Evolutionary conservation across 2,329 filamentous ascomycete species (phyloP).

Genomic region (Peltaster fructicola): DNA sequence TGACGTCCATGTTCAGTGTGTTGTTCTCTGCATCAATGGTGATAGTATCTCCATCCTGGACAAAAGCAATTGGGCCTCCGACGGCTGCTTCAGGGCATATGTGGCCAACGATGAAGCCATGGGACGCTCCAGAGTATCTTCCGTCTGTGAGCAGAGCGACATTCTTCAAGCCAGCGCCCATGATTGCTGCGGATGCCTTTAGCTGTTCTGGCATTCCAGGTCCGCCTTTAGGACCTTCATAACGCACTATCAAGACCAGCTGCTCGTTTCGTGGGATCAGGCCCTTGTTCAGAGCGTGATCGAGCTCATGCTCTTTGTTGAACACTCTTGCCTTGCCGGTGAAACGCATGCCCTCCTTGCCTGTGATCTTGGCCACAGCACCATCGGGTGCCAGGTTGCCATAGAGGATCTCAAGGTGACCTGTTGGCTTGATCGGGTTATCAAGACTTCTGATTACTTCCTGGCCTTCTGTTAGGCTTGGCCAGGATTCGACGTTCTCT

Average conservation of each 20-base stretch:
- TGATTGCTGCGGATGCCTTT: conserved; percentile 72
- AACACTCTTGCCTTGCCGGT: conserved; percentile 68
- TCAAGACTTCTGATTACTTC: conserved; percentile 63
- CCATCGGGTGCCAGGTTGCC: conserved; percentile 81
- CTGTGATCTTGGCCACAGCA: conserved; percentile 89
- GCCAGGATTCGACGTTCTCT: conserved; percentile 63
- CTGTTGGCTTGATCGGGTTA: conserved; percentile 71
- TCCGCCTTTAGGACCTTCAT: conserved; percentile 84
- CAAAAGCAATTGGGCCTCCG: conserved; percentile 74
- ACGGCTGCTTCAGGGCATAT: conserved; percentile 80
- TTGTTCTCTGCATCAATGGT: conserved; percentile 76
- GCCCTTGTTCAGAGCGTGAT: conserved; percentile 54
- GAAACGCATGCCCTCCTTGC: conserved; percentile 77
- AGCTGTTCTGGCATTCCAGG: conserved; percentile 95
- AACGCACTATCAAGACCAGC: conserved; percentile 75
- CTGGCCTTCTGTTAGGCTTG: conserved; percentile 60
- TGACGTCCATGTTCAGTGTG: conserved; percentile 51
- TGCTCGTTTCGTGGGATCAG: conserved; percentile 60
- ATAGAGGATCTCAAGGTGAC: conserved; percentile 73
- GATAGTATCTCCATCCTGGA: conserved; percentile 62
- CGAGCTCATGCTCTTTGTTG: conserved; percentile 66
- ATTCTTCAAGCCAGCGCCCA: conserved; percentile 77
- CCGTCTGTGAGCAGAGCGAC: conserved; percentile 87
- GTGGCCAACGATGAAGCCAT: conserved; percentile 88
- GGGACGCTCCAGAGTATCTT: conserved; percentile 69